phyloP scores from a whole-genome alignment of 2,329 filamentous ascomycete species.

The Ceratocystis alfenasii region DNA sequence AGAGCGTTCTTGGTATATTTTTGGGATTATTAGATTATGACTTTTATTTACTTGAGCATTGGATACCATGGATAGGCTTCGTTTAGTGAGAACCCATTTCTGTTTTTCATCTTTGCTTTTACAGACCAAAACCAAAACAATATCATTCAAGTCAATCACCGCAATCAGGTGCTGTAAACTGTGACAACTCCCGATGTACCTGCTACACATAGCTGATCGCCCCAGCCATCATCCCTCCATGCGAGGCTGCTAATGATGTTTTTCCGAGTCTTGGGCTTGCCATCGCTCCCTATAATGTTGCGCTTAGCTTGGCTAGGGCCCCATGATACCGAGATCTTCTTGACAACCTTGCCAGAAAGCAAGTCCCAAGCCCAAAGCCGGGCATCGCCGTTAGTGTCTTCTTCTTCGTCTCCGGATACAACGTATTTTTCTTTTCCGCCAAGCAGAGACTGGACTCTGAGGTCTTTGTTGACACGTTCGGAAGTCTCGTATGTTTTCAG shows the following conservation, averaged over 20 bases:
- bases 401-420: constrained; percentile 65
- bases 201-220: constrained; percentile 52
- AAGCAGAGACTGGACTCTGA: constrained; percentile 64
- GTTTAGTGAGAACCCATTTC: neutral
- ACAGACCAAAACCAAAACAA: too few relatives aligned
- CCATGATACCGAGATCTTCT: constrained; percentile 49
- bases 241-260: constrained; percentile 52
- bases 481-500: constrained; percentile 57
- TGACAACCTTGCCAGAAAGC: constrained; percentile 55
- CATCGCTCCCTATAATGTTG: constrained; percentile 46
- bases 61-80: neutral
- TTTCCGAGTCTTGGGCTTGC: constrained; percentile 45
- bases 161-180: constrained; percentile 39
- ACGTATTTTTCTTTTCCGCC: constrained; percentile 67
- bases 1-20: constrained; percentile 4
- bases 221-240: constrained; percentile 51
- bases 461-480: constrained; percentile 50
- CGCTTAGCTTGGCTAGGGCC: constrained; percentile 40
- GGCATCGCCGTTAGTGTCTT: constrained; percentile 32
- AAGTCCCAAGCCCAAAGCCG: constrained; percentile 74
- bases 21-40: neutral
- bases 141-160: neutral
- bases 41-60: neutral
- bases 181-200: constrained; percentile 55
- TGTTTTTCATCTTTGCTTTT: too few relatives aligned